Conservation (phyloP, 75 land plant species). For the Cupressus sempervirens region DNA sequence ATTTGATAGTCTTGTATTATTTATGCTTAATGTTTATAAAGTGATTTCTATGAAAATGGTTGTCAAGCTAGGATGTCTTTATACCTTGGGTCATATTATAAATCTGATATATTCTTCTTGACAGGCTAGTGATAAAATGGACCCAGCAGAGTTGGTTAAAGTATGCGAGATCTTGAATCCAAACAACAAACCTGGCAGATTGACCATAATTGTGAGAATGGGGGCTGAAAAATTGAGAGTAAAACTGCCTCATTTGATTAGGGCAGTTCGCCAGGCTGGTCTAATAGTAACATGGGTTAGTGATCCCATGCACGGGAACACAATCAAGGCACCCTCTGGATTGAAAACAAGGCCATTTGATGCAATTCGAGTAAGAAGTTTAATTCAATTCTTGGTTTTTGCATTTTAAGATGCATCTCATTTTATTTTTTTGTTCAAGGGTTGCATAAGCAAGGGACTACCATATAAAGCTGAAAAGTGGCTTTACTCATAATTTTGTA, state of each 20-base stretch:
- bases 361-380: conserved; percentile 45
- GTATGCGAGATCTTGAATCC: conserved; percentile 65
- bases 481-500: not conserved
- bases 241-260: conserved; percentile 52
- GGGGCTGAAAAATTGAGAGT: conserved; percentile 62
- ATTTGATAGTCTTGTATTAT: not conserved
- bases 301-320: conserved; percentile 71
- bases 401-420: not conserved
- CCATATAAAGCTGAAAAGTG: not conserved
- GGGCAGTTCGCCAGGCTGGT: conserved; percentile 59
- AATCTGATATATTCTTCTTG: not conserved
- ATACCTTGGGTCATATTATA: not conserved
- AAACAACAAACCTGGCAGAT: conserved; percentile 58
- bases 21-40: not conserved
- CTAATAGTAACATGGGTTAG: conserved; percentile 68
- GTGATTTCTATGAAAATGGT: not conserved
- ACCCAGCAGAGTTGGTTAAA: conserved; percentile 59
- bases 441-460: not conserved
- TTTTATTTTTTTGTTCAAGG: not conserved
- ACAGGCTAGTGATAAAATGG: conserved; percentile 76
- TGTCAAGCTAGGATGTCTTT: not conserved
- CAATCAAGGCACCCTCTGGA: conserved; percentile 57
- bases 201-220: conserved; percentile 66
- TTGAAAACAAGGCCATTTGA: conserved; percentile 47
- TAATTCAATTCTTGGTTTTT: not conserved